Percentiles rank a stretch among this genome's conserved stretches.
Evolutionary conservation across 176 grass and related monocot genomes (phyloP).

Genomic region (Musa troglodytarum): DNA sequence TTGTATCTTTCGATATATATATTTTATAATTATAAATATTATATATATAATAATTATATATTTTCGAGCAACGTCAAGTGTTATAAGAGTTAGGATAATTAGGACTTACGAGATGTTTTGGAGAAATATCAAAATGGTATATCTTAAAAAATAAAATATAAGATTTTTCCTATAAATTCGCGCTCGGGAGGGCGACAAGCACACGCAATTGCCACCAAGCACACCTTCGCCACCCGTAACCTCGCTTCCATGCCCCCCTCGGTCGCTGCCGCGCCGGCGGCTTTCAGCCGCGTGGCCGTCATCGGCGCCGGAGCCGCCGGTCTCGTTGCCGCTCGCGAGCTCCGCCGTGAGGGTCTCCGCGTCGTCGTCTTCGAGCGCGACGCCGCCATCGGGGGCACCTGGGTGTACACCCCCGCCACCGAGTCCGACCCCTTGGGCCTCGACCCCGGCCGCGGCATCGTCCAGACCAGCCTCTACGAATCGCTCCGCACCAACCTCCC

Average conservation of each 20-base stretch:
- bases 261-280: slow-evolving; percentile 4
- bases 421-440: slow-evolving; percentile 48
- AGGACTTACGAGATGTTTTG: no score
- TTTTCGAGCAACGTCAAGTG: no score
- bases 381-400: slow-evolving; percentile 48
- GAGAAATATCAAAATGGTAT: no score
- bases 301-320: slow-evolving; percentile 59
- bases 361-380: slow-evolving; percentile 78
- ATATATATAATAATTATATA: no score
- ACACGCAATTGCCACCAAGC: no score
- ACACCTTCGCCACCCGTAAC: background rate
- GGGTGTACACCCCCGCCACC: slow-evolving; percentile 46
- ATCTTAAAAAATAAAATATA: no score
- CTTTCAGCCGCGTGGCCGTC: slow-evolving; percentile 33
- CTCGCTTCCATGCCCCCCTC: background rate
- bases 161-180: no score
- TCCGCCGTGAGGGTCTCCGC: slow-evolving; percentile 57
- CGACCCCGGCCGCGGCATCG: slow-evolving; percentile 24
- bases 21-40: no score
- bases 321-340: slow-evolving; percentile 45
- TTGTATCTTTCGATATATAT: no score
- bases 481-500: slow-evolving; percentile 85
- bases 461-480: slow-evolving; percentile 73
- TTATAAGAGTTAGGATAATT: no score
- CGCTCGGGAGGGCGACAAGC: no score